Evolutionary conservation across 1,284 basidiomycete species (phyloP).

Genomic region (Psilocybe mexicana): DNA sequence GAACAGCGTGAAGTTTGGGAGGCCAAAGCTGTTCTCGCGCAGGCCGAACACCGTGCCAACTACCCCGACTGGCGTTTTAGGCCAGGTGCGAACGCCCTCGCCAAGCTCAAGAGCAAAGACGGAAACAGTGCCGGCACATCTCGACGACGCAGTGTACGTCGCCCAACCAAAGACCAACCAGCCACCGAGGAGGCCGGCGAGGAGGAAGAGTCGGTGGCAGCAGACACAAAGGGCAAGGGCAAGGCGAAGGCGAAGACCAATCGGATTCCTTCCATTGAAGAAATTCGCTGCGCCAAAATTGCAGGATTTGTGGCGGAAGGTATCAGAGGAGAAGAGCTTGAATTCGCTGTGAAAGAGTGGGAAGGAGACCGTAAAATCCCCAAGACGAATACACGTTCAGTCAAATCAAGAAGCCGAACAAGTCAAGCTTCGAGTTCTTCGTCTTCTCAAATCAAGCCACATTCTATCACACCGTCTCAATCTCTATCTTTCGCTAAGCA

Average conservation of each 20-base stretch:
- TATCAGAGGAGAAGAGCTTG: constrained; percentile 65
- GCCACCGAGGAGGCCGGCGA: constrained; percentile 15
- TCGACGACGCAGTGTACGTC: constrained; percentile 37
- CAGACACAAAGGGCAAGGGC: constrained; percentile 36
- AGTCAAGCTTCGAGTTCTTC: constrained; percentile 10
- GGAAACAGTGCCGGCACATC: constrained; percentile 25
- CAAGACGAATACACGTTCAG: constrained; percentile 8
- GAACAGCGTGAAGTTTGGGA: constrained; percentile 73
- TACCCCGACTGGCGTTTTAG: constrained; percentile 80
- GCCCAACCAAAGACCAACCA: constrained; percentile 14
- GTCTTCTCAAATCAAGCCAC: constrained; percentile 17
- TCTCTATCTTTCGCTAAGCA: constrained; percentile 1
- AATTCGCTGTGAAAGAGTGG: constrained; percentile 67
- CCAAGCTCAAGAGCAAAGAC: constrained; percentile 41
- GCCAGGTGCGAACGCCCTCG: constrained; percentile 56
- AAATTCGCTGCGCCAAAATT: constrained; percentile 60
- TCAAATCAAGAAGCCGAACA: constrained; percentile 15
- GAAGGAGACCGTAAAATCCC: constrained; percentile 37
- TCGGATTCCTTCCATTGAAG: constrained; percentile 34
- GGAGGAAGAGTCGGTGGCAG: constrained; percentile 31
- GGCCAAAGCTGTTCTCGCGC: constrained; percentile 70
- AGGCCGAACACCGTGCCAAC: constrained; percentile 73
- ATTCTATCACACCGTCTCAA: constrained; percentile 12
- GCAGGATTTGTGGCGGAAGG: constrained; percentile 70
- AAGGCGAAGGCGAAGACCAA: constrained; percentile 24